phyloP scores from a whole-genome alignment of 129 eudicot species.

The Gnaphalium uliginosum region DNA sequence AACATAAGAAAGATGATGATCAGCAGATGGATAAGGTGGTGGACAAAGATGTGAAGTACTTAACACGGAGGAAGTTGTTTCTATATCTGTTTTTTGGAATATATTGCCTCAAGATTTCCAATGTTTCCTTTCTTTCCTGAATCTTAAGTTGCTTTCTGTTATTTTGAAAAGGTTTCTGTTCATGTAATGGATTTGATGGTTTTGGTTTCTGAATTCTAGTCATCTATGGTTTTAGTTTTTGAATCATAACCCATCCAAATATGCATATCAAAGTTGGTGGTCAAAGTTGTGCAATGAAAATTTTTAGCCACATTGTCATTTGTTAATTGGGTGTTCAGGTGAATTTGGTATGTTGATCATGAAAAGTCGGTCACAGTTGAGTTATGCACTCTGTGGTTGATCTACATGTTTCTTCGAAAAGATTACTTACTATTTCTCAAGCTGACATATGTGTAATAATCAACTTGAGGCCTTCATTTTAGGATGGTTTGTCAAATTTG shows the following conservation, averaged over 20 bases:
- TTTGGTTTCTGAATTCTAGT: background rate
- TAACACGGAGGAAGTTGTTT: background rate
- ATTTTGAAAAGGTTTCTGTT: background rate
- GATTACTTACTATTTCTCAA: too few relatives aligned
- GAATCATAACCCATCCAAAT: background rate
- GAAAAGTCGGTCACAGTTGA: too few relatives aligned
- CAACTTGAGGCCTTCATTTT: too few relatives aligned
- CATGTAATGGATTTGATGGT: background rate
- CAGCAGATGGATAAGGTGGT: conserved; percentile 1
- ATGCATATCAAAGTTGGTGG: background rate
- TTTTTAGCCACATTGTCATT: too few relatives aligned
- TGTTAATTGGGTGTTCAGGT: too few relatives aligned
- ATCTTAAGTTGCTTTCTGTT: background rate
- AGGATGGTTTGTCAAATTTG: too few relatives aligned
- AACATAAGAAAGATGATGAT: background rate
- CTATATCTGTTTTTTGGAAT: background rate
- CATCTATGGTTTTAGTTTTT: background rate
- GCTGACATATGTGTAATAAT: too few relatives aligned
- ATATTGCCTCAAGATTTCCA: too few relatives aligned
- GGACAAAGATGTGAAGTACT: background rate
- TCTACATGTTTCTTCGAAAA: too few relatives aligned
- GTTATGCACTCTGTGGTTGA: too few relatives aligned
- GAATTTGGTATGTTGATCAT: too few relatives aligned
- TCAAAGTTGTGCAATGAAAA: background rate
- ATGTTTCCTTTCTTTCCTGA: too few relatives aligned